These are phyloP conservation scores for Calocybe indica DNA, from an alignment of 768 basidiomycete species.

Conservation along the genomic window DNA sequence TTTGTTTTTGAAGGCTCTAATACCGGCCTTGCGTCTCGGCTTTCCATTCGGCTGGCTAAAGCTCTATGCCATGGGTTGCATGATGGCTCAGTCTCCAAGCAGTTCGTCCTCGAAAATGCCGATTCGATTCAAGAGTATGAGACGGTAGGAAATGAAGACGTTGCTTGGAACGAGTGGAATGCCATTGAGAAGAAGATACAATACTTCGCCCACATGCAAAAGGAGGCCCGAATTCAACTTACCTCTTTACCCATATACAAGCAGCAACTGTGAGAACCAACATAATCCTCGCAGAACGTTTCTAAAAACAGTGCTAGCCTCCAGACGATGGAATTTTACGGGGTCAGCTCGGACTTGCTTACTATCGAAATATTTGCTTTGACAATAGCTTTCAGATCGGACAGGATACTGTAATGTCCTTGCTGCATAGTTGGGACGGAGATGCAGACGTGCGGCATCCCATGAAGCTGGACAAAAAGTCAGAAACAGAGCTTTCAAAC, in stretches of 20 bases:
- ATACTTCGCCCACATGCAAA: constrained; percentile 6
- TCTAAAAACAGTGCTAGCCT: background rate
- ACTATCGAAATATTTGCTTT: background rate
- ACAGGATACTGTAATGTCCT: constrained; percentile 19
- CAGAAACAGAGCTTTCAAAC: constrained; percentile 8
- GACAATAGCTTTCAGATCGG: constrained; percentile 11
- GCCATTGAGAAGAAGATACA: constrained; percentile 3
- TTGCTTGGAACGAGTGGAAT: background rate
- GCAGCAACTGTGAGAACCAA: constrained; percentile 8
- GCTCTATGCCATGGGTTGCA: constrained; percentile 16
- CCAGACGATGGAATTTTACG: constrained; percentile 4
- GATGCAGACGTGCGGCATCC: constrained; percentile 10
- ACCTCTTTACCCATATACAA: constrained; percentile 11
- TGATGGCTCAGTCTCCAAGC: constrained; percentile 8
- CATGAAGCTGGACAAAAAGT: constrained; percentile 11
- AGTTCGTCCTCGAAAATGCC: constrained; percentile 3
- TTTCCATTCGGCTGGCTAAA: constrained; percentile 17
- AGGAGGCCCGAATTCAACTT: constrained; percentile 12
- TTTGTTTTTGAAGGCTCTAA: background rate
- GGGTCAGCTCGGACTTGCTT: constrained; percentile 1
- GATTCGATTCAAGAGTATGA: background rate
- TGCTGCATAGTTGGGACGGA: constrained; percentile 19
- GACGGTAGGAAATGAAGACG: background rate
- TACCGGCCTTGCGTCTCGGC: constrained; percentile 9
- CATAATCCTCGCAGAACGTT: background rate